Evolutionary conservation across 208 protist species (phyloP).

Genomic region (Naegleria lovaniensis): DNA sequence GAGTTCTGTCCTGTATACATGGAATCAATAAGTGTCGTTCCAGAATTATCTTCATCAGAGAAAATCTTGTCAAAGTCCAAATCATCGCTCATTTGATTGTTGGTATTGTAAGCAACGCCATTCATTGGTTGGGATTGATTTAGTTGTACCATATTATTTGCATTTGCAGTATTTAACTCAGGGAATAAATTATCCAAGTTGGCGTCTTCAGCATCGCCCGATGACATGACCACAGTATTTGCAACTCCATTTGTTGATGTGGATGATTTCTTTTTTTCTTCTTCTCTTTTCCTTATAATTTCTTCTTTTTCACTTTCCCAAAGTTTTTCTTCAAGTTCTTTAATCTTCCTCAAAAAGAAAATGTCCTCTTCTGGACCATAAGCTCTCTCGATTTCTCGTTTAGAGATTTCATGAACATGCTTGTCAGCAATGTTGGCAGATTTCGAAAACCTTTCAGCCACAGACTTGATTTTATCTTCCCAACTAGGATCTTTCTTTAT

Average conservation of each 20-base stretch:
- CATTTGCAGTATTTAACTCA: neutral
- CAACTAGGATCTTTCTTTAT: constrained; percentile 6
- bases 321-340: neutral
- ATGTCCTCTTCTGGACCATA: neutral
- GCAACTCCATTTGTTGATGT: neutral
- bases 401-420: neutral
- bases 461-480: neutral
- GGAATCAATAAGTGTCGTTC: too few relatives aligned
- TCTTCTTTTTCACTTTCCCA: neutral
- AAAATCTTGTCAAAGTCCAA: neutral
- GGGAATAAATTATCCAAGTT: neutral
- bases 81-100: neutral
- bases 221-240: neutral
- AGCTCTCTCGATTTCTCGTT: neutral
- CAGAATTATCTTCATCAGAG: neutral
- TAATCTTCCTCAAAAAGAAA: neutral
- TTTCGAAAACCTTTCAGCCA: neutral
- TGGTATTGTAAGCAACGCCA: neutral
- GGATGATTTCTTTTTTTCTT: neutral
- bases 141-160: neutral
- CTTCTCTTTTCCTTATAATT: neutral
- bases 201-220: neutral
- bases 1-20: too few relatives aligned
- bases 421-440: neutral
- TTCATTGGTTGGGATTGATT: neutral